Conservation (phyloP, 495 filamentous ascomycete genomes). For the Aspergillus heteromorphus region DNA sequence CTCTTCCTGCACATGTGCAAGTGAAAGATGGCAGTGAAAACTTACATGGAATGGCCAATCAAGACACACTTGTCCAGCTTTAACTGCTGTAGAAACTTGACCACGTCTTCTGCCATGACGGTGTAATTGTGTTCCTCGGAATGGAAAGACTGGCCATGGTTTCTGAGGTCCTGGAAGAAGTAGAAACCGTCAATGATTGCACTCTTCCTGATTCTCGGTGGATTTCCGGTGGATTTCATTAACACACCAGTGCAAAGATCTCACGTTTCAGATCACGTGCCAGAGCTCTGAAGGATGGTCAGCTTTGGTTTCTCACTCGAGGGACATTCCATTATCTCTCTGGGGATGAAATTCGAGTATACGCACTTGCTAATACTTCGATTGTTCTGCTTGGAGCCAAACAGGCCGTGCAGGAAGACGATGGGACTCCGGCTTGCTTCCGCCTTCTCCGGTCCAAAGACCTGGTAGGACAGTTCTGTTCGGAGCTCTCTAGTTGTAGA, state of each 20-base stretch:
- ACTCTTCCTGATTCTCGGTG: neutral
- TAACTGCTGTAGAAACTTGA: conserved; percentile 72
- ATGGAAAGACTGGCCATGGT: conserved; percentile 90
- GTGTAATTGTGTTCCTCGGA: conserved; percentile 71
- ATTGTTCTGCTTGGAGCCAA: conserved; percentile 95
- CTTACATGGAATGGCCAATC: conserved; percentile 93
- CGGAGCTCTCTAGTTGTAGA: conserved; percentile 28
- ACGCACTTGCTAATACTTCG: conserved; percentile 92
- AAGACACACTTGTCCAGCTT: conserved; percentile 63
- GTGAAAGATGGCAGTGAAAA: neutral
- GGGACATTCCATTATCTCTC: neutral
- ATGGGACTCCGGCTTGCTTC: conserved; percentile 54
- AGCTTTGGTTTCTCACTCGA: conserved; percentile 7
- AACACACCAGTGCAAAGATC: conserved; percentile 75
- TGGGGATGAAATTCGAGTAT: neutral
- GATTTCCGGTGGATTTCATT: neutral
- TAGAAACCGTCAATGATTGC: neutral
- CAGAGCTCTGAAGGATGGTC: conserved; percentile 53
- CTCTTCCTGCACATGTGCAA: neutral
- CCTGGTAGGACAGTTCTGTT: conserved; percentile 36
- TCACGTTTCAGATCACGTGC: conserved; percentile 75
- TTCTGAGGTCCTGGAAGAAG: conserved; percentile 70
- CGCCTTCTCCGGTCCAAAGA: conserved; percentile 36
- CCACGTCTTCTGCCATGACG: conserved; percentile 82
- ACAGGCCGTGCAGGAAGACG: conserved; percentile 87